Evolutionary conservation across 352 stramenopile genomes (phyloP).

Genomic region (Phytophthora colocasiae): DNA sequence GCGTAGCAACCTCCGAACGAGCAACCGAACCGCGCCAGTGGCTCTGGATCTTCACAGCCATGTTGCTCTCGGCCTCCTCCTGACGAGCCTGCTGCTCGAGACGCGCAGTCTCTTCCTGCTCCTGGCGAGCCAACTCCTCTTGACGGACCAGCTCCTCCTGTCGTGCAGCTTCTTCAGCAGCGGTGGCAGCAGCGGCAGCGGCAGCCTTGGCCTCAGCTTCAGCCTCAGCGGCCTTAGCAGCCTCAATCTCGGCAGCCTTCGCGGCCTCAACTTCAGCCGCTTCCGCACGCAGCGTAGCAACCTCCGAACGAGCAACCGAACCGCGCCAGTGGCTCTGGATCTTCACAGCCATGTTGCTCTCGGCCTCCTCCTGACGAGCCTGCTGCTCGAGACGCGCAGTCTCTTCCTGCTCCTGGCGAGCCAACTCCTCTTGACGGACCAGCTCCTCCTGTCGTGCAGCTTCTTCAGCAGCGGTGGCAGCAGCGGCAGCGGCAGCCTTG

Average conservation of each 20-base stretch:
- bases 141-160: slow-evolving; percentile 1
- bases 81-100: slow-evolving; percentile 1
- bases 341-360: slow-evolving; percentile 25
- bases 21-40: slow-evolving; percentile 29
- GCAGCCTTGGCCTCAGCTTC: slow-evolving; percentile 6
- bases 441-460: slow-evolving; percentile 1
- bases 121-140: slow-evolving; percentile 6
- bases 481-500: not conserved
- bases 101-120: not conserved
- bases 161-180: not conserved
- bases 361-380: slow-evolving; percentile 6
- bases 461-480: not conserved
- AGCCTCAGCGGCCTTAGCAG: slow-evolving; percentile 3
- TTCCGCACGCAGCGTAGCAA: slow-evolving; percentile 12
- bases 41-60: slow-evolving; percentile 36
- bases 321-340: slow-evolving; percentile 45
- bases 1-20: slow-evolving; percentile 8
- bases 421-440: slow-evolving; percentile 1
- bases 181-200: not conserved
- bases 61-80: slow-evolving; percentile 2
- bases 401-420: slow-evolving; percentile 4
- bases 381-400: not conserved
- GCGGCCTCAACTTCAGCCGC: slow-evolving; percentile 1
- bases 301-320: slow-evolving; percentile 15
- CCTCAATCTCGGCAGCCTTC: not conserved